Evolutionary conservation across 371 early-diverging fungal species (phyloP), one percentile per base, ranked within the genome.

Genomic region (Batkoa obscura): DNA sequence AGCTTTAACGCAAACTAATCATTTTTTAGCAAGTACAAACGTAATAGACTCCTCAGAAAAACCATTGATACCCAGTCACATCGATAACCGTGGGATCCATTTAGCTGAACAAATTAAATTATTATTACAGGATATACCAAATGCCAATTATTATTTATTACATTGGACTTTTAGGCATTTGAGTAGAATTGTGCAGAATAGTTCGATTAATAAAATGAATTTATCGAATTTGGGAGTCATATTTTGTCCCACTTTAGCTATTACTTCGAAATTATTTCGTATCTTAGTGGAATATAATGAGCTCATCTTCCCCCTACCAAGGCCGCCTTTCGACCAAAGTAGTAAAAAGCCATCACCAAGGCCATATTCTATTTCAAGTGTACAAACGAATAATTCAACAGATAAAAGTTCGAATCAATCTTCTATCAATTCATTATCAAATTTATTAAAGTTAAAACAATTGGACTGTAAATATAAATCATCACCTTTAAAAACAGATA

Each of bases 211-310:
- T 39, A 53, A 53, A 30, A 53, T 53, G 53, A 37, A 10, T n/a
- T 23, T 32, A 15, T 38, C 53, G 4, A 53, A 53, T 41, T 15
- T 53, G 31, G 35, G 38, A 9, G 17, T 53, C 17, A 53, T 53
- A 37, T 53, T 53, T 38, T 53, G 53, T 39, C 53, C 53, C 8
- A 38, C 53, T 17, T 31, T 53, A 9, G 53, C 39, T n/a, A 35
- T 39, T 13, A 9, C 53, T 2, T 35, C 53, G 3, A 53, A 35
- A 23, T 32, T 53, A 17, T 53, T 53, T 30, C 10, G 38, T 3
- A 10, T 53, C 3, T 37, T 53, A n/a, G 41, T 53, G 8, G 39
- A 35, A 23, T 39, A 37, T 41, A 53, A 53, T 30, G 12, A 13
- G 6, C 35, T 53, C 8, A 35, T 53, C 0, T 53, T 53, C 53